Percentiles rank a stretch among this genome's conserved stretches.
phyloP scores from a whole-genome alignment of 148 eudicot genomes.

The Rhododendron kiyosumense region DNA sequence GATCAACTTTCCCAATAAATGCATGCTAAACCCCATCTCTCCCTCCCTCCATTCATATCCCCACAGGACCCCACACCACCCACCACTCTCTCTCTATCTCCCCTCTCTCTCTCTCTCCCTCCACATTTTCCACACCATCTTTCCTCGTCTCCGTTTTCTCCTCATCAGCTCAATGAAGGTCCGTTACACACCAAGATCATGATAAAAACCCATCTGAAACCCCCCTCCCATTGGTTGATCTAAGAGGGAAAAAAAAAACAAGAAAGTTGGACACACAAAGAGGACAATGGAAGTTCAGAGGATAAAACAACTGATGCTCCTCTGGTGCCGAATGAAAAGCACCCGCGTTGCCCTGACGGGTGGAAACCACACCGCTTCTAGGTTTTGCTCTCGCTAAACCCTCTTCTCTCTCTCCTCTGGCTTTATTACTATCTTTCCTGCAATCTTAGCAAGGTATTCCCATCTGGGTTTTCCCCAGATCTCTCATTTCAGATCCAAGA shows the following conservation, averaged over 20 bases:
- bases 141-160: background rate
- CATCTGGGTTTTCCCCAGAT: slow-evolving; percentile 20
- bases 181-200: background rate
- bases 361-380: slow-evolving; percentile 60
- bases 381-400: slow-evolving; percentile 56
- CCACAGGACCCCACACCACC: background rate
- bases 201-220: slow-evolving; percentile 3
- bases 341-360: slow-evolving; percentile 43
- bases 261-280: slow-evolving; percentile 12
- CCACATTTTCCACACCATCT: background rate
- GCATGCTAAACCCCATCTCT: no score
- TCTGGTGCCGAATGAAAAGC: slow-evolving; percentile 24
- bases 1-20: no score
- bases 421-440: background rate
- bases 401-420: slow-evolving; percentile 2
- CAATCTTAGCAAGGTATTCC: background rate
- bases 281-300: slow-evolving; percentile 45
- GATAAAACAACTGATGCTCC: slow-evolving; percentile 35
- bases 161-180: background rate
- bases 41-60: background rate
- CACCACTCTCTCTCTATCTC: background rate
- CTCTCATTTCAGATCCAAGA: background rate
- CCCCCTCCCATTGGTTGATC: slow-evolving; percentile 2
- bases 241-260: background rate
- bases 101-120: background rate